phyloP scores from a whole-genome alignment of 176 grass and related monocot genomes.

The Carex kokanica region DNA sequence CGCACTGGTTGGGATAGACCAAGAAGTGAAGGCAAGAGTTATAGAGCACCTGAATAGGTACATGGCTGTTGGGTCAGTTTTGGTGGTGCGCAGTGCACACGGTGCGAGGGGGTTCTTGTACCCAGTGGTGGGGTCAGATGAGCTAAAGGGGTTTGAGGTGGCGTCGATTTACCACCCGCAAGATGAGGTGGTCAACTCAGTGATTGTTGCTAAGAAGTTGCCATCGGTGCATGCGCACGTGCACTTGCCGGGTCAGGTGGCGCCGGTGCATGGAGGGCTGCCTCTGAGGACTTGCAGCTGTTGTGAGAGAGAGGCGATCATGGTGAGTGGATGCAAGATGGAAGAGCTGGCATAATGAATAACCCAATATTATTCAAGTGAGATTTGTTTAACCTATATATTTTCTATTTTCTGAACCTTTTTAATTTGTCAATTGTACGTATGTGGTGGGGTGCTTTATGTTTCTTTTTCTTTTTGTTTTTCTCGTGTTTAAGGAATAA shows the following conservation, averaged over 20 bases:
- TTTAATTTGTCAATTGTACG: background rate
- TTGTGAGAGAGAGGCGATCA: constrained; percentile 53
- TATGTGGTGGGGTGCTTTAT: background rate
- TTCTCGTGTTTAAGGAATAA: constrained; percentile 16
- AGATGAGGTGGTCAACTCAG: constrained; percentile 93
- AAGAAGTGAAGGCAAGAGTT: constrained; percentile 54
- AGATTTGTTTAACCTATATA: background rate
- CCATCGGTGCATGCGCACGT: background rate
- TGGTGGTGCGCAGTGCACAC: constrained; percentile 79
- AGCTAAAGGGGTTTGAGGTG: constrained; percentile 60
- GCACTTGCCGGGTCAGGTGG: background rate
- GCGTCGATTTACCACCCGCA: constrained; percentile 60
- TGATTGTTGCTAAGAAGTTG: constrained; percentile 80
- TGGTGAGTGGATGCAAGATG: constrained; percentile 65
- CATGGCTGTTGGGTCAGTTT: constrained; percentile 58
- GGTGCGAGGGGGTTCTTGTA: constrained; percentile 71
- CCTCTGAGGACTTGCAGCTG: constrained; percentile 39
- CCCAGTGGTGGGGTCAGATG: constrained; percentile 54
- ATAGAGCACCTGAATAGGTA: constrained; percentile 50
- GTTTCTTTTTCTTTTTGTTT: background rate
- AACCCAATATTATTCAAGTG: background rate
- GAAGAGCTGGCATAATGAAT: constrained; percentile 41
- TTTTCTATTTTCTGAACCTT: constrained; percentile 1
- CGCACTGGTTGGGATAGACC: constrained; percentile 56
- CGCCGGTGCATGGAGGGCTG: constrained; percentile 13